phyloP scores from a whole-genome alignment of 2,329 filamentous ascomycete species.

The Fusarium pilosicola region DNA sequence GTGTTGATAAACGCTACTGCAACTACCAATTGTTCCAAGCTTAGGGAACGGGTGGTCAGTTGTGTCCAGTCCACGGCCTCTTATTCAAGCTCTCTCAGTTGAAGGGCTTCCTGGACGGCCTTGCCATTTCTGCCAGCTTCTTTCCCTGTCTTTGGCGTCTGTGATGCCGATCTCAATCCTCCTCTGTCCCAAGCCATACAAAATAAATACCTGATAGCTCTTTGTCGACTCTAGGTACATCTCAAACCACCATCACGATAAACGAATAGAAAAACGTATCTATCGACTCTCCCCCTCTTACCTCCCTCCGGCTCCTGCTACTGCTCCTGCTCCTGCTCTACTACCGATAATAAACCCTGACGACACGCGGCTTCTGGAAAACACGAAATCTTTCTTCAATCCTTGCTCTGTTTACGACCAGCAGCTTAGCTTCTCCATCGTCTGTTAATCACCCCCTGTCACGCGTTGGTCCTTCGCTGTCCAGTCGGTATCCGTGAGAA shows the following conservation, averaged over 20 bases:
- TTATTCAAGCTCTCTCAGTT: neutral
- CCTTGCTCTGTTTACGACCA: conserved; percentile 22
- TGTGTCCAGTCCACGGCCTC: conserved; percentile 1
- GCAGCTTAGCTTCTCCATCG: conserved; percentile 6
- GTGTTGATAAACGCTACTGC: conserved; percentile 7
- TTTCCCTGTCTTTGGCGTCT: conserved; percentile 8
- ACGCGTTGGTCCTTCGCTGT: conserved; percentile 15
- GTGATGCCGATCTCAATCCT: conserved; percentile 18
- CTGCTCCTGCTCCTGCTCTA: neutral
- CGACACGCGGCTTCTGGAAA: conserved; percentile 24
- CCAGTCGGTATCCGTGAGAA: conserved; percentile 21
- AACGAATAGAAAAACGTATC: neutral
- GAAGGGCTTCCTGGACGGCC: conserved; percentile 2
- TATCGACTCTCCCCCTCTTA: neutral
- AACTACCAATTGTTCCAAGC: neutral
- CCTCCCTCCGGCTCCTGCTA: neutral
- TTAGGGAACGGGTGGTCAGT: neutral
- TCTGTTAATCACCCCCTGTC: conserved; percentile 24
- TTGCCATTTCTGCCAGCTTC: neutral
- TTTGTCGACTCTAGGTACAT: neutral
- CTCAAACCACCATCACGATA: neutral
- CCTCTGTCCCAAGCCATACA: conserved; percentile 6
- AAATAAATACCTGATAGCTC: neutral
- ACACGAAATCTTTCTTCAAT: conserved; percentile 14
- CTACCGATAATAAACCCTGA: conserved; percentile 6